These are phyloP conservation scores for Xeromyces bisporus DNA, from an alignment of 495 filamentous ascomycete species.

Conservation along the genomic window DNA sequence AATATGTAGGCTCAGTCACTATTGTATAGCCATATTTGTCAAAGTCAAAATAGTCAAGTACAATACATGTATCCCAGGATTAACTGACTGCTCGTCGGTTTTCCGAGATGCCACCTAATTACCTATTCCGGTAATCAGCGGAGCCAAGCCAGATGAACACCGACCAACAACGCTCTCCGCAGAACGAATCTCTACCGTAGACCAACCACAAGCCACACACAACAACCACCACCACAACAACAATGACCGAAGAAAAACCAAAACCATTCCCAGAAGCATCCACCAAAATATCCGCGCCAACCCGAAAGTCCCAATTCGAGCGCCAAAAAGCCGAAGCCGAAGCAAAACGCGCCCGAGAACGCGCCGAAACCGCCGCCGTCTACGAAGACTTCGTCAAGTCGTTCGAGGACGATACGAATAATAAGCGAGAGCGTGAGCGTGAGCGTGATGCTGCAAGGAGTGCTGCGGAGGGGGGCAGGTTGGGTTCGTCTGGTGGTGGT, in stretches of 20 bases:
- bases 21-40: too few species aligned
- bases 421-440: conserved; percentile 1
- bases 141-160: too few species aligned
- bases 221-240: conserved; percentile 1
- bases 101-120: too few species aligned
- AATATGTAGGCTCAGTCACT: too few species aligned
- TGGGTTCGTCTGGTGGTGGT: conserved; percentile 21
- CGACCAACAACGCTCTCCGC: too few species aligned
- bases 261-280: conserved; percentile 70
- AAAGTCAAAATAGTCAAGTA: too few species aligned
- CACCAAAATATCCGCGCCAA: conserved; percentile 64
- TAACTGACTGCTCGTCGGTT: too few species aligned
- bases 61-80: too few species aligned
- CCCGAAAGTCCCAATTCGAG: conserved; percentile 83
- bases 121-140: too few species aligned
- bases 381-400: conserved; percentile 84
- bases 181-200: too few species aligned
- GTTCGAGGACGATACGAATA: conserved; percentile 56
- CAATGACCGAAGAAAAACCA: conserved; percentile 30
- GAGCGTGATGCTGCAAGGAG: conserved; percentile 3
- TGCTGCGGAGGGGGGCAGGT: conserved; percentile 10
- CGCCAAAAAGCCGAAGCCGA: conserved; percentile 84
- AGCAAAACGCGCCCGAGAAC: conserved; percentile 74
- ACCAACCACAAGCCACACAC: not conserved
- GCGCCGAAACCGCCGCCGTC: conserved; percentile 77